Conservation (phyloP, 2,329 filamentous ascomycete genomes). For the Curvularia hawaiiensis region DNA sequence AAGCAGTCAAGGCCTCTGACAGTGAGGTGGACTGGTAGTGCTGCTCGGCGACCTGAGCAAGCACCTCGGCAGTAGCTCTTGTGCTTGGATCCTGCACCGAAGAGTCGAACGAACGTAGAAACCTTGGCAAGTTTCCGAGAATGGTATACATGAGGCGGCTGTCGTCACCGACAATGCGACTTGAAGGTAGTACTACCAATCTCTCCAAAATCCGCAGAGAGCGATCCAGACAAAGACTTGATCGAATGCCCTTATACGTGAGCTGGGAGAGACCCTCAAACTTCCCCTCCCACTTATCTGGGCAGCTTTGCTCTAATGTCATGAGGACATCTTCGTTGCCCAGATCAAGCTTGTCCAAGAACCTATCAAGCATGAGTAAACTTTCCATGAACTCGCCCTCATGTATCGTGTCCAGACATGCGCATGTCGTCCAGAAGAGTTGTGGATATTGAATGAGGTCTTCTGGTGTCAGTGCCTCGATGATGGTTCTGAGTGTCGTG, state of each 20-base stretch:
- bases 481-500: constrained; percentile 90
- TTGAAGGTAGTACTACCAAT: constrained; percentile 78
- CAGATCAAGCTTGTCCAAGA: constrained; percentile 84
- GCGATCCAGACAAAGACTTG: constrained; percentile 78
- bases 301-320: constrained; percentile 77
- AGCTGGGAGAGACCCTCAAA: constrained; percentile 88
- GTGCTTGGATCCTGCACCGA: constrained; percentile 55
- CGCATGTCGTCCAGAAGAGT: constrained; percentile 96
- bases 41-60: constrained; percentile 77
- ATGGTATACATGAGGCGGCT: constrained; percentile 82
- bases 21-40: constrained; percentile 71
- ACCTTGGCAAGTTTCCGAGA: constrained; percentile 89
- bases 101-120: constrained; percentile 78
- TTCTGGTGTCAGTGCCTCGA: constrained; percentile 78
- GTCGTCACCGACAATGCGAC: constrained; percentile 80
- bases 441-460: constrained; percentile 90
- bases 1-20: constrained; percentile 70
- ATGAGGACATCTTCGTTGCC: constrained; percentile 70
- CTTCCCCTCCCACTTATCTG: constrained; percentile 82
- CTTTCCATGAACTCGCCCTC: constrained; percentile 94
- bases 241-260: constrained; percentile 90
- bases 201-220: constrained; percentile 79
- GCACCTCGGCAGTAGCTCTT: constrained; percentile 67
- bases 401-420: constrained; percentile 95
- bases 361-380: constrained; percentile 86